Evolutionary conservation across 1,284 basidiomycete genomes (phyloP), one percentile per base, ranked within the genome.

Genomic region (Anthracocystis setariae): DNA sequence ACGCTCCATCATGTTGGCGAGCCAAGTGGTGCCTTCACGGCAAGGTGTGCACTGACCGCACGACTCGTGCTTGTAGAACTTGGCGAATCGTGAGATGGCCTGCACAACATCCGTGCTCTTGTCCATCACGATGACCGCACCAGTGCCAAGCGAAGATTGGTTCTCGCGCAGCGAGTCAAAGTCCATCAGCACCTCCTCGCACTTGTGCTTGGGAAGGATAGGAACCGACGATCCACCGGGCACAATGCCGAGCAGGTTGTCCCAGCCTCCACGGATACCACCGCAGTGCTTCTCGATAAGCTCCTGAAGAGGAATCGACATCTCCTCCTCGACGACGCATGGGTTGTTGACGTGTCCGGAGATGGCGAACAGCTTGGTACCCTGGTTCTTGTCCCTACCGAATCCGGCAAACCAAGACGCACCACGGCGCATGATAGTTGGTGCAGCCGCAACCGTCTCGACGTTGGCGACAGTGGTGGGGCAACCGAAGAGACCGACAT

Each of bases 1-100:
- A 23, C 76, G 68, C 79, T 76, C 62, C 81, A 82, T 82, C 78
- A 82, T 82, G 71, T 78, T 81, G 53, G 67, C 67, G 15, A 82
- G 54, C 81, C 81, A 82, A n/a, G 78, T 78, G 29, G 81, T 82
- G 25, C 94, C 94, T 83, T 96, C 94, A 77, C 94, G 87, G 84
- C 94, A 97, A 2, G 94, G 94, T 7, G 95, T 98, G 83, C 94
- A 98, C 84, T 98, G 96, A 21, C 96, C 96, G 80, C 95, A 98
- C 5, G 93, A 95, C 84, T 98, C 96, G 86, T 98, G 95, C 85
- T 97, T 96, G 78, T 80, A 81, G 64, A 82, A 80, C 55, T 76
- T 81, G 59, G 93, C 87, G 86, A 98, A 97, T 45, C 94, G 90
- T 12, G 95, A 91, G 76, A 98, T 98, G 64, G 93, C 94, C 55